Evolutionary conservation across 2,329 filamentous ascomycete genomes (phyloP), one percentile per base, ranked within the genome.

Genomic region (Ceratocystis ficicola): DNA sequence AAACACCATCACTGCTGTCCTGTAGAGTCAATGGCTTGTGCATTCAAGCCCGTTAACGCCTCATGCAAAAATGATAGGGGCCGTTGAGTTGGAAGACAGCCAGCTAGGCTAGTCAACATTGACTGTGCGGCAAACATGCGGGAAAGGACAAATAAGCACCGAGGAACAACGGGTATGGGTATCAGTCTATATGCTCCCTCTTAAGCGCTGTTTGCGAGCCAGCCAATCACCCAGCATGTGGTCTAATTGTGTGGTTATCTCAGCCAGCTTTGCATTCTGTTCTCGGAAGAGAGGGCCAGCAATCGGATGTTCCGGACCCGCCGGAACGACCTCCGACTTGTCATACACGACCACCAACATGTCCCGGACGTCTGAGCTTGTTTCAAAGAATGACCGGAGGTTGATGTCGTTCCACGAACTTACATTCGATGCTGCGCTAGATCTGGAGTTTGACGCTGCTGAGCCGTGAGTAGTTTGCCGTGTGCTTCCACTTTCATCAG

Each of bases 341-440:
- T 97, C 92, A 73, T 96, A 92, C 32, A 99, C 90, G 68, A 99
- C 88, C 46, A 92, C 83, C 63, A 97, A 81, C 73, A 97, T 83
- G 73, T 99, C 93, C 63, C 90, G 85, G 70, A 99, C 90, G 69
- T 96, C 90, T 44, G 86, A 86, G 68, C 90, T 86, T 3, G 67
- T 66, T 70, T 97, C 93, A 71, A 97, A 88, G 76, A 96, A 99
- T 15, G 89, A 87, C 68, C 90, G 85, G 32, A 99, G 82, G 71
- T 86, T 89, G 66, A 85, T 81, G 74, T 97, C 93, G 69, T 90
- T 93, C 94, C 94, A 99, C 0, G 85, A 83, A 30, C 79, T 66
- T n/a, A 60, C 78, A 17, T 81, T 78, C 28, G 82, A 80, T 60
- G 59, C 67, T 2, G 61, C 62, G 17, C 63, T 66, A 7, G 64